phyloP scores from a whole-genome alignment of 352 stramenopile genomes.

The Phytopythium kandeliae region DNA sequence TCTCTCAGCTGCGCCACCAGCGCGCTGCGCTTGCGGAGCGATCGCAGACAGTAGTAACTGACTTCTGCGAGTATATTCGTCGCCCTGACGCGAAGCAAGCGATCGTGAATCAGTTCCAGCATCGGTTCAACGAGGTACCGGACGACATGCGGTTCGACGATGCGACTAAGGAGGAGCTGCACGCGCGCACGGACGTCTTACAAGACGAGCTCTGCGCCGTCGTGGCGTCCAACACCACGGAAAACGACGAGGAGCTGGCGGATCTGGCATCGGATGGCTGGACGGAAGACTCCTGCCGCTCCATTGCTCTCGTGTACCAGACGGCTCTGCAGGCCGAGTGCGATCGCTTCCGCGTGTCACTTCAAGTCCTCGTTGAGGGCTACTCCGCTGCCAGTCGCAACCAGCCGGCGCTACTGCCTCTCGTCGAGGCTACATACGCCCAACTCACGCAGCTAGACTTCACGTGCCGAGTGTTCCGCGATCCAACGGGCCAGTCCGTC shows the following conservation, averaged over 20 bases:
- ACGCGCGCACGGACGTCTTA: constrained; percentile 65
- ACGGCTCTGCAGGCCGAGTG: constrained; percentile 61
- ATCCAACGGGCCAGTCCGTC: constrained; percentile 16
- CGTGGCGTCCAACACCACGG: constrained; percentile 29
- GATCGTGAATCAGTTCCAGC: constrained; percentile 62
- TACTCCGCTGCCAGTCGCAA: constrained; percentile 44
- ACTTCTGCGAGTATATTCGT: constrained; percentile 53
- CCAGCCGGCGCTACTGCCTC: constrained; percentile 14
- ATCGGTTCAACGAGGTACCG: constrained; percentile 69
- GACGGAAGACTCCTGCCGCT: constrained; percentile 46
- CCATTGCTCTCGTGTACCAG: constrained; percentile 39
- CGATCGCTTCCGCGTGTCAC: constrained; percentile 56
- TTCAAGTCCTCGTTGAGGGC: constrained; percentile 51
- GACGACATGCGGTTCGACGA: constrained; percentile 84
- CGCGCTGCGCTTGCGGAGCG: constrained; percentile 22
- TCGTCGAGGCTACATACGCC: constrained; percentile 24
- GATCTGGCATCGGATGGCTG: constrained; percentile 42
- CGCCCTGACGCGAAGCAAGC: constrained; percentile 64
- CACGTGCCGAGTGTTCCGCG: constrained; percentile 33
- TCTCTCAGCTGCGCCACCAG: constrained; percentile 30
- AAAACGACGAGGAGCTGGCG: constrained; percentile 45
- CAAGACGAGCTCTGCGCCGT: constrained; percentile 53
- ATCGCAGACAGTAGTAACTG: constrained; percentile 22
- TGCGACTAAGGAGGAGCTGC: constrained; percentile 71
- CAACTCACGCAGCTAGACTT: constrained; percentile 24